Evolutionary conservation across 768 basidiomycete species (phyloP).

Genomic region (Serendipita sp.): DNA sequence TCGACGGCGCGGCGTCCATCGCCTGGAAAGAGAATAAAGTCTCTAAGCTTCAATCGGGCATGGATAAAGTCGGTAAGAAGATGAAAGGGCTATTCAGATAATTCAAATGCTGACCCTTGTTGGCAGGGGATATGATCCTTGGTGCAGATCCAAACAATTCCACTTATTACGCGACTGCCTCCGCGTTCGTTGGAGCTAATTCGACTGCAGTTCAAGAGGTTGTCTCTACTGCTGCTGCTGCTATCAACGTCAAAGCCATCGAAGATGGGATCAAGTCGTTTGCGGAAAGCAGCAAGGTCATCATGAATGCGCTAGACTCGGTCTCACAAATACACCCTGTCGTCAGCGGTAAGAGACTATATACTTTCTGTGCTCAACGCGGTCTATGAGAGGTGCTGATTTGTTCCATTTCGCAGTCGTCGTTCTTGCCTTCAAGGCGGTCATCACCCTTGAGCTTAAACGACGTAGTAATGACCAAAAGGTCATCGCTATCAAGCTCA

Average conservation of each 20-base stretch:
- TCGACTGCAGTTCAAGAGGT: too few relatives aligned
- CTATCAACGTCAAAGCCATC: constrained; percentile 9
- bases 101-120: too few relatives aligned
- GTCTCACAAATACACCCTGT: constrained; percentile 19
- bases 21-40: too few relatives aligned
- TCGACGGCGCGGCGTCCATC: too few relatives aligned
- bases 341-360: constrained; percentile 15
- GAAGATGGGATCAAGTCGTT: constrained; percentile 14
- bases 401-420: constrained; percentile 21
- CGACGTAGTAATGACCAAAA: constrained; percentile 37
- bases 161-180: too few relatives aligned
- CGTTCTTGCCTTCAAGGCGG: constrained; percentile 35
- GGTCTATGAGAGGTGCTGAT: not conserved
- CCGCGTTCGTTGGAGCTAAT: too few relatives aligned
- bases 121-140: too few relatives aligned
- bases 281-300: constrained; percentile 14
- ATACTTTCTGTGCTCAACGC: too few relatives aligned
- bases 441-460: constrained; percentile 33
- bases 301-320: constrained; percentile 18
- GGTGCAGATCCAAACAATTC: too few relatives aligned
- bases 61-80: too few relatives aligned
- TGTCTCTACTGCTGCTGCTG: not conserved
- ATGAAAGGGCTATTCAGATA: too few relatives aligned
- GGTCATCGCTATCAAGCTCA: constrained; percentile 28
- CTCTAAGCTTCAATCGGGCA: too few relatives aligned